Evolutionary conservation across 1,139 yeast genomes (phyloP).

Genomic region (Magnusiomyces magnusii): DNA sequence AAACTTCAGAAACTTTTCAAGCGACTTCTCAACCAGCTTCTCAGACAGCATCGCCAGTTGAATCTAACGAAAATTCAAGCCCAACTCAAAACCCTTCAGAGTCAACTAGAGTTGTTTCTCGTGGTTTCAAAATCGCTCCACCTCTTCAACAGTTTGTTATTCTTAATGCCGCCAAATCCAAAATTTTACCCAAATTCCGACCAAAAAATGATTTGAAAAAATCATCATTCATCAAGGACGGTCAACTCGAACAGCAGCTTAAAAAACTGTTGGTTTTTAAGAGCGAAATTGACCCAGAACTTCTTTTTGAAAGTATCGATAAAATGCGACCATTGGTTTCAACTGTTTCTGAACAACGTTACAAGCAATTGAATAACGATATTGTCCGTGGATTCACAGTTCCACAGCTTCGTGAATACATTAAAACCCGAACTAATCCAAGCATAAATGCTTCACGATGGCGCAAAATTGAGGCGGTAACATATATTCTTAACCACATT

Average conservation of each 20-base stretch:
- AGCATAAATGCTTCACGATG: background rate
- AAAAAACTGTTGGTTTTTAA: constrained; percentile 33
- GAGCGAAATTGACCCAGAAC: constrained; percentile 27
- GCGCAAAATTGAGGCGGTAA: constrained; percentile 20
- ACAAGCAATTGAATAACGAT: constrained; percentile 29
- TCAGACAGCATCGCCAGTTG: background rate
- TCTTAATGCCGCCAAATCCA: constrained; percentile 25
- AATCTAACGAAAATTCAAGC: background rate
- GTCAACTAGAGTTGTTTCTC: background rate
- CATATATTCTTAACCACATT: constrained; percentile 33
- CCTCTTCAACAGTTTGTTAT: constrained; percentile 21
- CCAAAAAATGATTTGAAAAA: constrained; percentile 15
- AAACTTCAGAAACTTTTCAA: too few species aligned
- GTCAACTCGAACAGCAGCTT: constrained; percentile 25
- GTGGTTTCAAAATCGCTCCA: constrained; percentile 16
- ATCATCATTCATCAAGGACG: constrained; percentile 14
- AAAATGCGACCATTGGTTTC: constrained; percentile 29
- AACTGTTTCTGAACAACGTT: constrained; percentile 29
- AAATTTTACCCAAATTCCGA: constrained; percentile 22
- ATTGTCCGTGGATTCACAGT: constrained; percentile 30
- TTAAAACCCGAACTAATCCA: constrained; percentile 7
- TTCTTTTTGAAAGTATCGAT: constrained; percentile 29
- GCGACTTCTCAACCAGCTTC: background rate
- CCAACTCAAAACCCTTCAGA: background rate
- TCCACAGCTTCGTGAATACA: constrained; percentile 31